Base-by-base conservation (phyloP, 805 yeast species). In the Schizosaccharomyces japonicus region DNA sequence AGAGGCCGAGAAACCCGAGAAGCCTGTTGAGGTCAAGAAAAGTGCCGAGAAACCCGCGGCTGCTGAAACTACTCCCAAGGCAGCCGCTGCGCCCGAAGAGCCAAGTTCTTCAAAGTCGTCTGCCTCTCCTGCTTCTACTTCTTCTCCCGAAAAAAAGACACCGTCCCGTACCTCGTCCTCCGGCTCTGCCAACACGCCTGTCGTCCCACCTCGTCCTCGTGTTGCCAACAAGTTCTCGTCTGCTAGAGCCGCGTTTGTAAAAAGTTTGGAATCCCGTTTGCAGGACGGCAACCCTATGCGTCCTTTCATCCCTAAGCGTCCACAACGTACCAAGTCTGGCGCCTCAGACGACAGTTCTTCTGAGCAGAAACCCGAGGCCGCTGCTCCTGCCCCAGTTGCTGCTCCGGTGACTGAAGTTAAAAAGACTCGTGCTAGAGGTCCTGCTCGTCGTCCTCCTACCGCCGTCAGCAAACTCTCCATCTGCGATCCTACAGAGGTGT, bases 341-440 rank as follows among this genome's bases (percentile, higher is more conserved):
- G 13, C 42, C 3, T n/a, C 7, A 32, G 17, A 2, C 5, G 19
- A 10, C 17, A 13, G 13, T 11, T 10, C 42, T n/a, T 5, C 27
- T 36, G 42, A 23, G 23, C 13, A 1, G 7, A 36, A 3, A 3
- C 4, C 1, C 23, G 42, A 36, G 4, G 27, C 27, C 3, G 5
- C 27, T 3, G 23, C 8, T 23, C 13, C 42, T 19, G 10, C 42
- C 23, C 2, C 28, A 15, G 15, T 27, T 19, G 17, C 25, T 19
- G 26, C 27, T 36, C 13, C 42, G 1, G 15, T 36, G 13, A 25
- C 42, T 21, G 42, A 36, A 19, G 42, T 27, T 5, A 17, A 27
- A 17, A 36, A 36, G 23, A 19, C 42, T n/a, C 42, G 42, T 23
- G 42, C 42, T 8, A 25, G 42, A 19, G 42, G 42, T 15, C 42